phyloP scores from a whole-genome alignment of 495 filamentous ascomycete species.

The Talaromyces proteolyticus region DNA sequence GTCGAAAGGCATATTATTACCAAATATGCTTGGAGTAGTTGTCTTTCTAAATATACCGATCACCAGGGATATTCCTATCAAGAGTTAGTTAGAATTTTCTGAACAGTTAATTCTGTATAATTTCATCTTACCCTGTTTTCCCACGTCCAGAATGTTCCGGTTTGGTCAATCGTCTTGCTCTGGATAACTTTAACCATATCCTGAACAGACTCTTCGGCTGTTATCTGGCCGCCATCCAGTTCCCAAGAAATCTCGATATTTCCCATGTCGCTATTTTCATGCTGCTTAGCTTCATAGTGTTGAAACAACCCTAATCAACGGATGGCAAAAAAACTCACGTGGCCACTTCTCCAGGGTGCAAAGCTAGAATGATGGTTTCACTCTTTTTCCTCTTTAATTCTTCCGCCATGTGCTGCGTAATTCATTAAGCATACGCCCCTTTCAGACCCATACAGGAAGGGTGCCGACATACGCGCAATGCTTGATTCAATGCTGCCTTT shows the following conservation, averaged over 20 bases:
- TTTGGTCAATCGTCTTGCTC: conserved; percentile 38
- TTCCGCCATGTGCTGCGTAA: conserved; percentile 41
- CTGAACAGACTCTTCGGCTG: conserved; percentile 38
- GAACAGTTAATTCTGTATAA: too few species aligned
- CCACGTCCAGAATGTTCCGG: conserved; percentile 52
- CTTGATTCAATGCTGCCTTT: conserved; percentile 54
- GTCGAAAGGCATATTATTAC: too few species aligned
- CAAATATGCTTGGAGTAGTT: too few species aligned
- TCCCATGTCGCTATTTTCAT: conserved; percentile 29
- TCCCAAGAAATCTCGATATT: conserved; percentile 42
- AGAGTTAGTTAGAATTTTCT: too few species aligned
- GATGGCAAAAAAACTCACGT: conserved; percentile 27
- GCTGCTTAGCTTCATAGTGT: conserved; percentile 9
- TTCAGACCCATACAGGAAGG: too few species aligned
- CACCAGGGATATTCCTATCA: too few species aligned
- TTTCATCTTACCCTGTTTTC: conserved; percentile 40
- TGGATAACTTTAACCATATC: conserved; percentile 45
- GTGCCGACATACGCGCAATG: conserved; percentile 29
- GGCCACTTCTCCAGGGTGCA: conserved; percentile 52
- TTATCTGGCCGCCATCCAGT: conserved; percentile 41
- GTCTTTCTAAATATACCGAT: too few species aligned
- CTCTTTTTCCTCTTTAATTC: conserved; percentile 42
- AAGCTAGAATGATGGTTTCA: conserved; percentile 41
- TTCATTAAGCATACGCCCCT: not conserved
- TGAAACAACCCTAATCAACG: too few species aligned